Evolutionary conservation across 345 rosid genomes (phyloP).

Genomic region (Aurinia saxatilis): DNA sequence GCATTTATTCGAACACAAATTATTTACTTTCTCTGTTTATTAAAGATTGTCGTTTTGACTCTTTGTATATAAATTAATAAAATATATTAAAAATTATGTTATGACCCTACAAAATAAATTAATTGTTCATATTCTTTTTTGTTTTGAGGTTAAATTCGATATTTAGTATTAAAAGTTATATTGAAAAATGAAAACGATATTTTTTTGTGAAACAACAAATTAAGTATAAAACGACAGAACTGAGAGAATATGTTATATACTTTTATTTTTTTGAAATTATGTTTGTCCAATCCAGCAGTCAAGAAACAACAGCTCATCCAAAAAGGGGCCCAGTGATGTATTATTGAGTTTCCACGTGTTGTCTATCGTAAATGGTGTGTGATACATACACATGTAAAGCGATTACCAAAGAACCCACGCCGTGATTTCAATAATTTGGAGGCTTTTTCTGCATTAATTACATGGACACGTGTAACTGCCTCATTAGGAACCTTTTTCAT

Average conservation of each 20-base stretch:
- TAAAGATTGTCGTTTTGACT: no score
- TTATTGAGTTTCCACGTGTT: slow-evolving; percentile 27
- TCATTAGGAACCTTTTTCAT: background rate
- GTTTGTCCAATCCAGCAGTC: slow-evolving; percentile 17
- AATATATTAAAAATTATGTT: no score
- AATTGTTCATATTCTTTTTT: no score
- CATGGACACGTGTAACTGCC: background rate
- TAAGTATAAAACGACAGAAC: no score
- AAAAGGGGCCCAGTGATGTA: slow-evolving; percentile 16
- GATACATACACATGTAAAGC: slow-evolving; percentile 18
- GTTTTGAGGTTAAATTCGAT: no score
- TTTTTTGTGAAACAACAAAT: no score
- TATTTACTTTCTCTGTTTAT: no score
- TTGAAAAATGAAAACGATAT: no score
- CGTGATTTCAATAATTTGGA: slow-evolving; percentile 27
- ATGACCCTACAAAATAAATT: no score
- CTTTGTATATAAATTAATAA: no score
- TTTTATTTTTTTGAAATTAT: background rate
- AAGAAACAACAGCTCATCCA: slow-evolving; percentile 23
- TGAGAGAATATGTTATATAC: no score
- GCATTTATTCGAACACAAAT: background rate
- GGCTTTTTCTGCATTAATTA: slow-evolving; percentile 7
- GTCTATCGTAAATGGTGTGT: background rate
- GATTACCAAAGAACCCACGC: slow-evolving; percentile 1
- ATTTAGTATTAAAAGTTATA: no score